Evolutionary conservation across 305 asterid species (phyloP), one percentile per base, ranked within the genome.

Genomic region (Fraxinus dipetala): DNA sequence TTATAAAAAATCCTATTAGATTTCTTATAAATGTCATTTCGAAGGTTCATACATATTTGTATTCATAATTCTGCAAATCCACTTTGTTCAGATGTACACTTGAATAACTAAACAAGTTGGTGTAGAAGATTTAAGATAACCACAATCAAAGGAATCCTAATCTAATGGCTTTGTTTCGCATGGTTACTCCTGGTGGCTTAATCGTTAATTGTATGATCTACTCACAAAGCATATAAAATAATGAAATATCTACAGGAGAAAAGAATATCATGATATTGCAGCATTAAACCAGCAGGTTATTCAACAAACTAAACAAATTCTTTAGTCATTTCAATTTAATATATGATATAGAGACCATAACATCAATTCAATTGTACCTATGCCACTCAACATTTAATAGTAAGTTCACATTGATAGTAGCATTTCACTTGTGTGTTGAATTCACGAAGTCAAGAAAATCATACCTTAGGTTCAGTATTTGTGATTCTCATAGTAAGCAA

Each of bases 401-500:
- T 6, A 83, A 83, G 74, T 72, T 85, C 79, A 87, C 78, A 70
- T 79, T 76, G 83, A 75, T 26, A 48, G 43, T 28, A 80, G 79
- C 43, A 83, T 78, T 82, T 63, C 59, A 81, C 34, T 61, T 70
- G 70, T 3, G 3, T 76, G 59, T 20, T 75, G 31, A 45, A 61
- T 63, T 40, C 30, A 48, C 24, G 63, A 22, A 48, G 2, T 76
- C 18, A 22, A 79, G 72, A 76, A 76, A 83, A 84, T 24, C 78
- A 72, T 88, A 94, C 99, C 96, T 92, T 95, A 70, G 97, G 95
- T 81, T 95, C 99, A 81, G 98, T 87, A 87, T 89, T 86, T 40
- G 98, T 92, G 84, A 89, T 93, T 90, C 94, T 92, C 92, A 94
- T 91, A 14, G 99, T 95, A 83, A 94, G 95, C 85, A 94, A 91